These are phyloP conservation scores for Moniliophthora roreri DNA, from an alignment of 1,284 basidiomycete species.

Conservation along the genomic window DNA sequence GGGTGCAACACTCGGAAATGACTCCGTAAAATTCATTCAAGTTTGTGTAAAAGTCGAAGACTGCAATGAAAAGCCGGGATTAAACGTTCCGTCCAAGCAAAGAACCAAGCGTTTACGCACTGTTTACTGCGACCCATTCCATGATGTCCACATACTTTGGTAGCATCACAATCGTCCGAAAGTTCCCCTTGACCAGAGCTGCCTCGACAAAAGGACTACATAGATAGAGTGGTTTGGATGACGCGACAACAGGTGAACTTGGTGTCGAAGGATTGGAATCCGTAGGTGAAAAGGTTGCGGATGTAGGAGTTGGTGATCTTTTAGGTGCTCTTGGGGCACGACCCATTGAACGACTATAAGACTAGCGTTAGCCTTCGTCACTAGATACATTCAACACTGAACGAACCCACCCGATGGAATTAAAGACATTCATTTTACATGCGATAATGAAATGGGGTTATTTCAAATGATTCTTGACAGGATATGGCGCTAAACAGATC, in stretches of 20 bases:
- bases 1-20: conserved; percentile 92
- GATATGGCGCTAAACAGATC: no score
- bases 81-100: not conserved
- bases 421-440: conserved; percentile 70
- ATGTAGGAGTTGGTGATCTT: conserved; percentile 71
- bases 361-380: not conserved
- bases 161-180: conserved; percentile 97
- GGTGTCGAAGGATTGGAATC: conserved; percentile 34
- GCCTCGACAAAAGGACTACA: conserved; percentile 96
- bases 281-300: conserved; percentile 55
- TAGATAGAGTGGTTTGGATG: conserved; percentile 79
- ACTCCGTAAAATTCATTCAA: conserved; percentile 98
- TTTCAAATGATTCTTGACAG: no score
- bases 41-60: conserved; percentile 96
- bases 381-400: not conserved
- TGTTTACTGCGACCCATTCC: conserved; percentile 98
- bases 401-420: conserved; percentile 64
- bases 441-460: not conserved
- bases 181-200: conserved; percentile 96
- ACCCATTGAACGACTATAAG: conserved; percentile 64
- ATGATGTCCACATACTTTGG: conserved; percentile 97
- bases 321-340: conserved; percentile 63
- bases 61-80: conserved; percentile 36
- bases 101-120: conserved; percentile 52
- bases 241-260: conserved; percentile 35